Evolutionary conservation across 1,284 basidiomycete genomes (phyloP), one percentile per base, ranked within the genome.

Genomic region (Papiliotrema laurentii): DNA sequence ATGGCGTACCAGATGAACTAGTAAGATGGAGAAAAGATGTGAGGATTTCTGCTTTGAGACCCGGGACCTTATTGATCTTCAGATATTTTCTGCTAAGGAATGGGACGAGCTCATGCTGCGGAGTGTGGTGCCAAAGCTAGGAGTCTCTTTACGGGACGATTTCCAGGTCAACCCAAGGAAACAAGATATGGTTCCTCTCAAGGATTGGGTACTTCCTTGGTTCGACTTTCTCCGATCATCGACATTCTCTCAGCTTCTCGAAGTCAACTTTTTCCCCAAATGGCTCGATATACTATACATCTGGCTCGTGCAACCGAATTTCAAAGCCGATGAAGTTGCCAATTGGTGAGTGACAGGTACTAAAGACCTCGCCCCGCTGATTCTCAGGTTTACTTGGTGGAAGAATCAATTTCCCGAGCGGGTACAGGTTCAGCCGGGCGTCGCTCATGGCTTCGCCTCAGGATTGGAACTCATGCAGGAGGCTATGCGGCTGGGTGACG

Each of bases 91-190:
- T 27, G 67, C 77, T 2, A 76, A 76, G 31, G 92, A 97, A 49
- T 98, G 94, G 94, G 91, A 97, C 60, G 80, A 84, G 9, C 81
- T 97, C 73, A 72, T 96, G 33, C 82, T 98, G 45, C 89, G 92
- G 68, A 87, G 89, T 59, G 75, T 98, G 48, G 83, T 98, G 0
- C 92, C 93, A 0, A 90, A 93, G 69, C 81, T 98, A 4, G 85
- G 87, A 11, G 78, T 83, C 1, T 78, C 81, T 19, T 76, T 98
- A 1, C 84, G 91, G 21, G 82, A 86, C 43, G 83, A 91, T 52
- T 87, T 98, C 75, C 78, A 78, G 22, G 76, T 98, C 77, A 91
- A 97, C 65, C 92, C 93, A 0, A 81, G 87, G 2, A 79, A 85
- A 25, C 93, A 98, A 72, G 81, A 89, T 62, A 84, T 94, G 82